These are phyloP conservation scores for Camelina laxa DNA, from an alignment of 345 rosid genomes.

Conservation along the genomic window DNA sequence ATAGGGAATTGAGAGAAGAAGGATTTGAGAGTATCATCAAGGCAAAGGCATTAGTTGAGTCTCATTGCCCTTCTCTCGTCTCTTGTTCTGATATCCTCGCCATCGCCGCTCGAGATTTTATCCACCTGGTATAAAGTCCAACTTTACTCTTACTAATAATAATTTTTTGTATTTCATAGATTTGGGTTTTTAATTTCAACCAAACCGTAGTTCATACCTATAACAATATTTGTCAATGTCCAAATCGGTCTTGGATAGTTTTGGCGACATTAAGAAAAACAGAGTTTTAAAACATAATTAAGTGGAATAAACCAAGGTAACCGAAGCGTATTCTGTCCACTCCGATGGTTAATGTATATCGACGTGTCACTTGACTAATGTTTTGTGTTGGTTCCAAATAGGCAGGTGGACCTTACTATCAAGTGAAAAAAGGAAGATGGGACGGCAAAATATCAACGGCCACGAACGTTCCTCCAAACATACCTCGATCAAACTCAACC, in stretches of 20 bases:
- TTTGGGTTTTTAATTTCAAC: no score
- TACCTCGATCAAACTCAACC: conserved; percentile 73
- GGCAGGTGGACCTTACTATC: conserved; percentile 84
- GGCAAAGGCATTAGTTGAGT: conserved; percentile 79
- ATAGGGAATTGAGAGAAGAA: conserved; percentile 64
- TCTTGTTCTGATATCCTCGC: conserved; percentile 93
- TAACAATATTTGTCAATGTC: neutral
- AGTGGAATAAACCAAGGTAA: neutral
- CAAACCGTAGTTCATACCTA: neutral
- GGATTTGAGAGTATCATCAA: conserved; percentile 62
- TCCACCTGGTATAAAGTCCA: conserved; percentile 36
- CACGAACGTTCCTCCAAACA: conserved; percentile 52
- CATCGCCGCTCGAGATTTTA: conserved; percentile 79
- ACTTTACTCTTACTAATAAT: neutral
- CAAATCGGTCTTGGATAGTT: conserved; percentile 14
- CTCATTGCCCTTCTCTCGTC: conserved; percentile 78
- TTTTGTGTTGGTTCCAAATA: conserved; percentile 2
- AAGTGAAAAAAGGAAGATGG: conserved; percentile 83
- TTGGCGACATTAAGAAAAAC: neutral
- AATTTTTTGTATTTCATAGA: neutral
- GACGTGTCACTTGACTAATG: conserved; percentile 10
- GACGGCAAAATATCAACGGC: conserved; percentile 77
- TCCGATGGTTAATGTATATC: neutral
- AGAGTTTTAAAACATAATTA: neutral
- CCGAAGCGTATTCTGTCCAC: neutral